A percentile compares a stretch with the other conserved stretches of the same genome.
Evolutionary conservation across 148 eudicot genomes (phyloP).

Genomic region (Vaccinium darrowii): DNA sequence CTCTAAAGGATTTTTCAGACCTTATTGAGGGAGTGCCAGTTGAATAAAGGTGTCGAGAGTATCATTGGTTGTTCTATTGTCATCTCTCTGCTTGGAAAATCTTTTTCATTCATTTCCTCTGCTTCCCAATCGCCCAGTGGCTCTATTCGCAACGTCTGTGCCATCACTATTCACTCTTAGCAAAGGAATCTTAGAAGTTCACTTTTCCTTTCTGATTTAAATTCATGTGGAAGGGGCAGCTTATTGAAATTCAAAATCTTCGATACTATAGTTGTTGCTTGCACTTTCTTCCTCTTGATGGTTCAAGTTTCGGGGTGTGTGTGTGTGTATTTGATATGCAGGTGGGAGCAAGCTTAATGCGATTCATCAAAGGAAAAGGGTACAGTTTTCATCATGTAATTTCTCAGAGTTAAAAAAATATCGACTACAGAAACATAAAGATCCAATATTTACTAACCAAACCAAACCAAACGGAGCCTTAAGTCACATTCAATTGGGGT

Average conservation of each 20-base stretch:
- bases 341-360: conserved; percentile 80
- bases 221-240: neutral
- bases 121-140: neutral
- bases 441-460: neutral
- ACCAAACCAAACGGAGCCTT: too few species aligned
- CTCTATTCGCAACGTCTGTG: neutral
- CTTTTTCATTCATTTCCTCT: neutral
- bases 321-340: conserved; percentile 35
- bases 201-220: neutral
- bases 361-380: conserved; percentile 75
- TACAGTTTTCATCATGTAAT: conserved; percentile 26
- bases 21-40: neutral
- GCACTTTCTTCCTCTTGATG: neutral
- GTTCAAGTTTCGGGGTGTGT: neutral
- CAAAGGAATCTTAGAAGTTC: neutral
- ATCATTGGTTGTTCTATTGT: too few species aligned
- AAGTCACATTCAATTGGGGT: too few species aligned
- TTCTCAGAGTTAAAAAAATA: neutral
- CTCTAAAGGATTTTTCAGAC: neutral
- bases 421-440: neutral
- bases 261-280: neutral
- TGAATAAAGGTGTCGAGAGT: conserved; percentile 1
- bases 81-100: neutral
- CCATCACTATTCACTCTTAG: neutral
- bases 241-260: neutral